Base-by-base conservation (phyloP, 768 basidiomycete genomes). In the Podaxis pistillaris region DNA sequence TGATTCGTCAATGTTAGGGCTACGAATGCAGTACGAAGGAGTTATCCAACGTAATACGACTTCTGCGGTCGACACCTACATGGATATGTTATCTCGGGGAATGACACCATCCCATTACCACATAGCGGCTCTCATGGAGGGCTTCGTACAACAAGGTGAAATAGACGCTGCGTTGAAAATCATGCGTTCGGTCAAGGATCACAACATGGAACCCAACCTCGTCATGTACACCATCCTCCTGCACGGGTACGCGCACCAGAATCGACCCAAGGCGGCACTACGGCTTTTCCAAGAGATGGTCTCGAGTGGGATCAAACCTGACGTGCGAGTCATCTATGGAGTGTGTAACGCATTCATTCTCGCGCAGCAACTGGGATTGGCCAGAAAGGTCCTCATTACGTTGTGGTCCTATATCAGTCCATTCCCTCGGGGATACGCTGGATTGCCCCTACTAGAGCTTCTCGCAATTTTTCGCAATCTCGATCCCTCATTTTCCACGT, bases 151-250 rank as follows among this genome's bases (percentile, higher is more conserved):
- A 2, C 72, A 73, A 0, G 90, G 90, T n/a, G 80, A 93, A 71
- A 75, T 89, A 64, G 68, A 72, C 13, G 78, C 77, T 19, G 90
- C 91, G 26, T 72, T 80, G 61, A 77, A 78, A 56, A 75, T 86
- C 47, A 80, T 95, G 77, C 74, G 73, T 63, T 73, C 83, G 17
- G 83, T 86, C 28, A 68, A 71, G 44, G 73, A 76, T 44, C 77
- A 80, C 4, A 85, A 86, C 26, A 70, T 89, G 63, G 72, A 76
- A 24, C 83, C 87, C 22, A 86, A 87, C 66, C 79, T 84, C 19
- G 81, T 87, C 50, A 85, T 91, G 81, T 90, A 86, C 77, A 93
- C 92, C 26, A 86, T 88, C 64, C 80, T 95, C 64, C 87, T 95
- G 66, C 78, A 80, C 38, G 92, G 89, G 2, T 83, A 88, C 71